Evolutionary conservation across 805 yeast species (phyloP).

Genomic region (Kazachstania taianensis): DNA sequence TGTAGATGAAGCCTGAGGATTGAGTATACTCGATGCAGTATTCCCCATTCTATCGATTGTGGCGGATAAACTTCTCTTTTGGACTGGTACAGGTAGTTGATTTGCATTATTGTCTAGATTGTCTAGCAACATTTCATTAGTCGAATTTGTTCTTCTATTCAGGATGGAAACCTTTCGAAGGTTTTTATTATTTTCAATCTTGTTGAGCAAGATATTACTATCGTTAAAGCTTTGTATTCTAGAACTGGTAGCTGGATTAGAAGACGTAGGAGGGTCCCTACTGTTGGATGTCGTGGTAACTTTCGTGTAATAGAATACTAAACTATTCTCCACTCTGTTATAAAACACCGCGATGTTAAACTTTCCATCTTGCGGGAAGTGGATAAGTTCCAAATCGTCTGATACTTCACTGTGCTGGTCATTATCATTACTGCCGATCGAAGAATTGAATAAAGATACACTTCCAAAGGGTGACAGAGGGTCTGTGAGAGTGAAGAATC

Average conservation of each 20-base stretch:
- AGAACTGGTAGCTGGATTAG: neutral
- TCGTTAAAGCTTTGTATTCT: neutral
- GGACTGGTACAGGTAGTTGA: neutral
- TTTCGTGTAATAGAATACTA: slow-evolving; percentile 21
- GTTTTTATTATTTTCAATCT: neutral
- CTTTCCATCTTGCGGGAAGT: slow-evolving; percentile 19
- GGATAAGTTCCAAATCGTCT: slow-evolving; percentile 14
- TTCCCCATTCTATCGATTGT: slow-evolving; percentile 23
- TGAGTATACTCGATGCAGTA: slow-evolving; percentile 13
- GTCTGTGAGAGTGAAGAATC: slow-evolving; percentile 60
- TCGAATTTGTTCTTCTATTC: slow-evolving; percentile 17
- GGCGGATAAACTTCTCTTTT: slow-evolving; percentile 22
- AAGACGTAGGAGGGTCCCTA: neutral
- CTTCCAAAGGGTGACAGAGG: slow-evolving; percentile 67
- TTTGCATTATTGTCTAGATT: slow-evolving; percentile 1
- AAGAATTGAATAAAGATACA: slow-evolving; percentile 59
- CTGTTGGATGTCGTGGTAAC: slow-evolving; percentile 5
- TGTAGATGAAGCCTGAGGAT: too few relatives aligned
- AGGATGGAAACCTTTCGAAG: slow-evolving; percentile 15
- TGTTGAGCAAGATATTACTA: neutral
- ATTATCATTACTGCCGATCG: slow-evolving; percentile 35
- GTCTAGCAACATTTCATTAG: slow-evolving; percentile 2
- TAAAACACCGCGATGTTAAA: slow-evolving; percentile 23
- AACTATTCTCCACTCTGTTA: slow-evolving; percentile 10
- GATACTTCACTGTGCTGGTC: neutral